Percentiles rank a stretch among this genome's conserved stretches.
Evolutionary conservation across 2,329 filamentous ascomycete species (phyloP).

Genomic region (Fusarium sp.): DNA sequence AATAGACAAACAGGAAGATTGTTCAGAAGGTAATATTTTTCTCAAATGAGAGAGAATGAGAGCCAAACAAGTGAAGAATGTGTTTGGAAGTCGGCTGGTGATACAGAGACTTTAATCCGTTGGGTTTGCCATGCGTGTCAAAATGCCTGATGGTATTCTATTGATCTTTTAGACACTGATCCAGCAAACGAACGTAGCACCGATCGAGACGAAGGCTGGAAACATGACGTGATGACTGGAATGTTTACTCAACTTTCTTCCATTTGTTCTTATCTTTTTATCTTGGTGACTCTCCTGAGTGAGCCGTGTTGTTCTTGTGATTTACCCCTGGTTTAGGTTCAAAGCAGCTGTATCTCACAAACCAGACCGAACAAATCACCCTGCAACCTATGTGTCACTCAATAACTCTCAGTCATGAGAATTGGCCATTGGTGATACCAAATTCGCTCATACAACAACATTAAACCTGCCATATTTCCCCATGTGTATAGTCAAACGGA

Average conservation of each 20-base stretch:
- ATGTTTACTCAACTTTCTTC: not conserved
- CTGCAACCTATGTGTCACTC: not conserved
- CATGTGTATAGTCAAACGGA: not conserved
- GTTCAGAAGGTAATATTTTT: not conserved
- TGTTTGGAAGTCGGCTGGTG: not conserved
- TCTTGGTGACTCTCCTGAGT: not conserved
- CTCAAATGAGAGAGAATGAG: not conserved
- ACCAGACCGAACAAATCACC: not conserved
- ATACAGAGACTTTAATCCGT: too few species aligned
- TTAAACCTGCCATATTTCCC: not conserved
- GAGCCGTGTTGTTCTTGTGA: not conserved
- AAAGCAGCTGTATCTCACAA: not conserved
- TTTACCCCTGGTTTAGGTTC: not conserved
- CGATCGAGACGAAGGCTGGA: too few species aligned
- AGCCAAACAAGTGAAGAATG: not conserved
- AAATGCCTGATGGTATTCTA: not conserved
- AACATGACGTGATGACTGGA: not conserved
- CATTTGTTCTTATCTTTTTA: not conserved
- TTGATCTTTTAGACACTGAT: not conserved
- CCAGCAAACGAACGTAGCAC: not conserved
- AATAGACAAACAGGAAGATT: not conserved
- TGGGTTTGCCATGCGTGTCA: not conserved
- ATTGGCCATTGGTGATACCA: not conserved
- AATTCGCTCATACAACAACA: not conserved
- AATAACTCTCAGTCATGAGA: not conserved